Evolutionary conservation across 345 rosid species (phyloP), one percentile per base, ranked within the genome.

Genomic region (Physaria fendleri): DNA sequence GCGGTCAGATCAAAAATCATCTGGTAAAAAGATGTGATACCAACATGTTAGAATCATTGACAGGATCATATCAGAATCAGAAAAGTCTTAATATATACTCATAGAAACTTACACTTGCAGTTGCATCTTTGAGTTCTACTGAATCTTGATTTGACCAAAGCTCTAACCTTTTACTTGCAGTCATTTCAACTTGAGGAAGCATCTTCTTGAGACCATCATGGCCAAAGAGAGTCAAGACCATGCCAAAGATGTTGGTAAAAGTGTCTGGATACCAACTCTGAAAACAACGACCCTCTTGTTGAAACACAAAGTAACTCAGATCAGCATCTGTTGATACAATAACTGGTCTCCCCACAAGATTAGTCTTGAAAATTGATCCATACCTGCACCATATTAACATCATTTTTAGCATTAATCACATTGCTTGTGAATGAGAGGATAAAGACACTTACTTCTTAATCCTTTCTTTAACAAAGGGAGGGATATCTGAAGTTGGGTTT

Each of bases 251-350:
- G 78, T 85, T 80, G 1, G 73, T 82, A 73, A 89, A 89, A 3
- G 97, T 84, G 17, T 82, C 87, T 5, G 95, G 95, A 62, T 89
- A 89, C 85, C 94, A 90, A 74, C 85, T 82, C 68, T 87, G 79
- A 65, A 86, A 82, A 71, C 75, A 47, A 3, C 61, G 71, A 6
- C 97, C 95, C 51, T 89, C 97, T 66, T 84, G 85, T 54, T 82
- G 87, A 76, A 89, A 82, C 65, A 89, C 76, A 44, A 78, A 84
- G 69, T 84, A 66, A 68, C 80, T 89, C 55, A 89, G 78, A 74
- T 85, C 95, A 28, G 95, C 65, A 71, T 89, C 97, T 3, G 95
- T 66, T 10, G 95, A 82, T 52, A 84, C 74, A 2, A 85, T 65
- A 0, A 85, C 73, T 10, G 87, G 81, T 69, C 79, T 66, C 37